Conservation (phyloP, 768 basidiomycete genomes). For the Russula virescens region DNA sequence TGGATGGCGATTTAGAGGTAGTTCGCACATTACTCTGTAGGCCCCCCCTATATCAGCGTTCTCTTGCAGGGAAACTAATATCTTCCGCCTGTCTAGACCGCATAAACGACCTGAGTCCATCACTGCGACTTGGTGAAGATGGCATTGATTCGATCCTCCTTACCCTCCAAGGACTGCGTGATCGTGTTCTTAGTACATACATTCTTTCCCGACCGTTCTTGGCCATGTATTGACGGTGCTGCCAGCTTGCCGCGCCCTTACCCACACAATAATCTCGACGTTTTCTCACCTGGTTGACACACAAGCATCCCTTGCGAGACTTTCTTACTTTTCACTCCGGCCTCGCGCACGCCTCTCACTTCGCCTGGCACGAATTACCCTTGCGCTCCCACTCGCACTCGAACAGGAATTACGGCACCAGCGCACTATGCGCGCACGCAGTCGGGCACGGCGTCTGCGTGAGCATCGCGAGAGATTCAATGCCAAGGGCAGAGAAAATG, state of each 20-base stretch:
- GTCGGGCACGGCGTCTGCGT: constrained; percentile 23
- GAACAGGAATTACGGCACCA: constrained; percentile 61
- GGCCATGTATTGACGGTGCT: constrained; percentile 6
- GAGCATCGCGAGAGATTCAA: constrained; percentile 20
- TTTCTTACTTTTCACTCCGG: constrained; percentile 73
- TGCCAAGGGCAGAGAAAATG: constrained; percentile 16
- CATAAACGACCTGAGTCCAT: constrained; percentile 74
- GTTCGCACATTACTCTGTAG: constrained; percentile 68
- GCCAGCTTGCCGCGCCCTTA: constrained; percentile 71
- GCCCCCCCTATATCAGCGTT: constrained; percentile 28
- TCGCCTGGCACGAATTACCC: constrained; percentile 69
- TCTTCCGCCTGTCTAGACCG: constrained; percentile 42
- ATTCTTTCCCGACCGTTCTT: neutral
- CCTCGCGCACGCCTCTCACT: constrained; percentile 72
- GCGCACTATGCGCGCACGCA: constrained; percentile 25
- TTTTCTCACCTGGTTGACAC: constrained; percentile 76
- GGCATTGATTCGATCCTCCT: constrained; percentile 71
- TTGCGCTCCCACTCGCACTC: constrained; percentile 66
- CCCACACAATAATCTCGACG: constrained; percentile 66
- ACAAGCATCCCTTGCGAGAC: constrained; percentile 66
- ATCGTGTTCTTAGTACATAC: constrained; percentile 63
- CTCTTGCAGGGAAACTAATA: neutral
- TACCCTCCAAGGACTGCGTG: constrained; percentile 63
- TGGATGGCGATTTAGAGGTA: constrained; percentile 85
- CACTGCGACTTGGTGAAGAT: constrained; percentile 70